Evolutionary conservation across 768 basidiomycete genomes (phyloP).

Genomic region (Pisolithus microcarpus): DNA sequence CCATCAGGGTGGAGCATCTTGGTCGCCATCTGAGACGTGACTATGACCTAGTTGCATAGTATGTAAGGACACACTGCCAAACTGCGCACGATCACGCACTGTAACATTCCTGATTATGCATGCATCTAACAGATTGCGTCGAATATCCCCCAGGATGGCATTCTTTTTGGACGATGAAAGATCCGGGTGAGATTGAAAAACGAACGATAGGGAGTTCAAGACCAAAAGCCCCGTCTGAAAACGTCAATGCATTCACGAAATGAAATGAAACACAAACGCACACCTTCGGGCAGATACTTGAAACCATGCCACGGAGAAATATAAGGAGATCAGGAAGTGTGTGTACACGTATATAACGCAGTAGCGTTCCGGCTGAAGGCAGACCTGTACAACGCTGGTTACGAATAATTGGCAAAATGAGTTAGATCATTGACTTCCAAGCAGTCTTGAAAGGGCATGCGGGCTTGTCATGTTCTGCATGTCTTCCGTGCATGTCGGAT

Average conservation of each 20-base stretch:
- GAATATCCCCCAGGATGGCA: constrained; percentile 44
- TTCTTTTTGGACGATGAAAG: constrained; percentile 34
- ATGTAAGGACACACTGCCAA: constrained; percentile 3
- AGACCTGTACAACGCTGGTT: constrained; percentile 31
- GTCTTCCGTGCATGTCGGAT: constrained; percentile 24
- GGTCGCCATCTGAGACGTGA: constrained; percentile 64
- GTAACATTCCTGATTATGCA: constrained; percentile 43
- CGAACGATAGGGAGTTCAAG: constrained; percentile 60
- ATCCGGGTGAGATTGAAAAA: constrained; percentile 47
- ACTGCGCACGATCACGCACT: constrained; percentile 27
- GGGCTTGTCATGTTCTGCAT: constrained; percentile 44
- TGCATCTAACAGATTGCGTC: constrained; percentile 44
- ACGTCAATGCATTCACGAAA: constrained; percentile 7
- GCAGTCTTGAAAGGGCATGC: constrained; percentile 25
- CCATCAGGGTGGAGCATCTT: constrained; percentile 63
- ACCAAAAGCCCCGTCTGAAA: constrained; percentile 53
- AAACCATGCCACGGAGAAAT: constrained; percentile 49
- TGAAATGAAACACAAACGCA: constrained; percentile 13
- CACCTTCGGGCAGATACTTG: constrained; percentile 46
- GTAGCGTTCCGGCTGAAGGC: constrained; percentile 28
- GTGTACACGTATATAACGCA: constrained; percentile 29
- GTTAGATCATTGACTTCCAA: constrained; percentile 18
- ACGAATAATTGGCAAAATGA: constrained; percentile 1
- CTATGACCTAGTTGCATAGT: constrained; percentile 35
- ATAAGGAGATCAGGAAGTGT: constrained; percentile 49